Percentiles rank a stretch among this genome's conserved stretches.
Evolutionary conservation across 441 rosid genomes (phyloP).

Genomic region (Pelargonium cotyledonis): DNA sequence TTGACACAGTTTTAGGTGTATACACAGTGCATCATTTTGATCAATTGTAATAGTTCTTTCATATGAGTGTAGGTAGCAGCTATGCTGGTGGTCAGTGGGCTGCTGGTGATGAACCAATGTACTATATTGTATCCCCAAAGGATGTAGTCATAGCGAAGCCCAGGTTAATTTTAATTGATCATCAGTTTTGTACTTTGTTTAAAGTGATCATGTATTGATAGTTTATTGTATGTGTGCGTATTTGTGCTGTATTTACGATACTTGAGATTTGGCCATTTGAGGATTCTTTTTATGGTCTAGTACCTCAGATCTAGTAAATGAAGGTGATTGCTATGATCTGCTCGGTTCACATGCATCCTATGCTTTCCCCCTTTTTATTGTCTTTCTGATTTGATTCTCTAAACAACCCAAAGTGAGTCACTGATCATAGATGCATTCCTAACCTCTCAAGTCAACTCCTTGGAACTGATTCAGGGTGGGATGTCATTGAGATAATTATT

Average conservation of each 20-base stretch:
- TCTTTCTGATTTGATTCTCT: too few species aligned
- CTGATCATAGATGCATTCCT: not conserved
- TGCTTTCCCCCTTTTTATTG: too few species aligned
- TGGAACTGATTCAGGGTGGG: not conserved
- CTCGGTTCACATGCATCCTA: not conserved
- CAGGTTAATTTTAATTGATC: slow-evolving; percentile 46
- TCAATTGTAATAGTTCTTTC: slow-evolving; percentile 20
- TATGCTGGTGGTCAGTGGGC: slow-evolving; percentile 99
- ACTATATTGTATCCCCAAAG: slow-evolving; percentile 95
- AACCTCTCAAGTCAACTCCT: not conserved
- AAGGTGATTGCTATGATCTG: not conserved
- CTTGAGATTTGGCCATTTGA: not conserved
- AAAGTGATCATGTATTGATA: not conserved
- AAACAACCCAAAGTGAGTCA: not conserved
- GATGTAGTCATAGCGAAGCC: slow-evolving; percentile 98
- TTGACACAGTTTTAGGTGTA: slow-evolving; percentile 21
- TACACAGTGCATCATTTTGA: slow-evolving; percentile 21
- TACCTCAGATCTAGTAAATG: not conserved
- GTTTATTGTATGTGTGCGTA: not conserved
- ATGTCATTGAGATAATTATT: not conserved
- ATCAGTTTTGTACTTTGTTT: slow-evolving; percentile 10
- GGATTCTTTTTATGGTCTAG: not conserved
- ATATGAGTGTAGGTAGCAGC: slow-evolving; percentile 72
- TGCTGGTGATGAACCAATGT: slow-evolving; percentile 95
- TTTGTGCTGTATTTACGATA: not conserved